Percentiles rank a stretch among this genome's conserved stretches.
Evolutionary conservation across 345 rosid genomes (phyloP).

Genomic region (Citrus australasica): DNA sequence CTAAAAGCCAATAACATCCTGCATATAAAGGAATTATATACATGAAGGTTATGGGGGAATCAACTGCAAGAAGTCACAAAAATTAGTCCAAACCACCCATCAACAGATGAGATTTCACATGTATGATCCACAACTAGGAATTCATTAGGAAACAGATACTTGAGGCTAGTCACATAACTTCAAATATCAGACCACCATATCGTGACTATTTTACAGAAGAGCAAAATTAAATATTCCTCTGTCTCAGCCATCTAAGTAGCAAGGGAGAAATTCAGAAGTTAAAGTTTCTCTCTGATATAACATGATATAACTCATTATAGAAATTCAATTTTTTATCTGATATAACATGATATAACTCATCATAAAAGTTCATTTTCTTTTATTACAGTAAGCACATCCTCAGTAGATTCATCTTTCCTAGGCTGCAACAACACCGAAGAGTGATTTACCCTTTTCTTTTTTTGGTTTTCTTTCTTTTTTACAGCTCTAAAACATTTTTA

Average conservation of each 20-base stretch:
- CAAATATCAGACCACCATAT: background rate
- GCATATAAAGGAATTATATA: slow-evolving; percentile 28
- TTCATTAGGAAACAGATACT: background rate
- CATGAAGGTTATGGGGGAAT: background rate
- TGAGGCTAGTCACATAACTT: background rate
- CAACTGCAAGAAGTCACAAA: background rate
- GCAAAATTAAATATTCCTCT: background rate
- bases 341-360: too few species aligned
- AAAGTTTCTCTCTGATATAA: background rate
- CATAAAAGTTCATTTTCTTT: too few species aligned
- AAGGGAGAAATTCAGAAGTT: background rate
- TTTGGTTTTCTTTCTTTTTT: background rate
- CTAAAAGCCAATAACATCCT: slow-evolving; percentile 89
- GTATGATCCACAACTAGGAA: background rate
- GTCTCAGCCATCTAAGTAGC: background rate
- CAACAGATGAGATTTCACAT: background rate
- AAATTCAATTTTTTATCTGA: background rate
- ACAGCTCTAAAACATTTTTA: background rate
- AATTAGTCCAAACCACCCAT: background rate
- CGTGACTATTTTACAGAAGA: background rate
- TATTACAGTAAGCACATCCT: background rate
- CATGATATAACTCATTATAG: background rate
- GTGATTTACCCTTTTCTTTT: background rate
- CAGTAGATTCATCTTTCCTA: background rate
- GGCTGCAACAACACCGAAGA: background rate